phyloP scores from a whole-genome alignment of 441 rosid genomes.

The Gossypium gossypioides region DNA sequence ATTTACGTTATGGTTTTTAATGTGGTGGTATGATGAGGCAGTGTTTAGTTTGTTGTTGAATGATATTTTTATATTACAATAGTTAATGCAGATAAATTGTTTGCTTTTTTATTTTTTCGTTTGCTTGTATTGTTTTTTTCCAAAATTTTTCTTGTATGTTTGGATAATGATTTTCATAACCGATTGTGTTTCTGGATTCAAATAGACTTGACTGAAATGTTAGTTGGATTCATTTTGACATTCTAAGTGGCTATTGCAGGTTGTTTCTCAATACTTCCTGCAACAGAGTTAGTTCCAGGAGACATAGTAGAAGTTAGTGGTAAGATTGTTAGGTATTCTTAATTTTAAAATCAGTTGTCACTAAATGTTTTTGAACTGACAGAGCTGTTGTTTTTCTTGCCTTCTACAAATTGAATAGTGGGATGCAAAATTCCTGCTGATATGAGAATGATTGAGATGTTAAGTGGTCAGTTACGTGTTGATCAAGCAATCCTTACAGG shows the following conservation, averaged over 20 bases:
- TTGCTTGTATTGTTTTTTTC: not conserved
- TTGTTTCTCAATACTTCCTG: conserved; percentile 90
- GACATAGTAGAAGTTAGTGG: conserved; percentile 94
- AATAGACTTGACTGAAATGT: not conserved
- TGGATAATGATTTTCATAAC: not conserved
- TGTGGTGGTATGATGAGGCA: not conserved
- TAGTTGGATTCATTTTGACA: not conserved
- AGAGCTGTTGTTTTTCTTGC: conserved; percentile 21
- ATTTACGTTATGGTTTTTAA: not conserved
- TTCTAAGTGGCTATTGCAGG: conserved; percentile 42
- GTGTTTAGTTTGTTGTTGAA: not conserved
- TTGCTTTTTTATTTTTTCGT: not conserved
- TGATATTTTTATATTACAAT: not conserved
- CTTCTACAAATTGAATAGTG: conserved; percentile 37
- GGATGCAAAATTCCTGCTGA: conserved; percentile 99
- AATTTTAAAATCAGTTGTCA: conserved; percentile 6
- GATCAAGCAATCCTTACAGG: conserved; percentile 99
- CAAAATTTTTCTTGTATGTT: not conserved
- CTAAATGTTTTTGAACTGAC: conserved; percentile 7
- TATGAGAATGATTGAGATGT: conserved; percentile 90
- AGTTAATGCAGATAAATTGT: not conserved
- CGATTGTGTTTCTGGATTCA: not conserved
- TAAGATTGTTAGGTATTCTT: conserved; percentile 25
- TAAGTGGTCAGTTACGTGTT: conserved; percentile 75
- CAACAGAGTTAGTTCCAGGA: conserved; percentile 92